Conservation (phyloP, 208 protist species). For the Leishmania tropica region DNA sequence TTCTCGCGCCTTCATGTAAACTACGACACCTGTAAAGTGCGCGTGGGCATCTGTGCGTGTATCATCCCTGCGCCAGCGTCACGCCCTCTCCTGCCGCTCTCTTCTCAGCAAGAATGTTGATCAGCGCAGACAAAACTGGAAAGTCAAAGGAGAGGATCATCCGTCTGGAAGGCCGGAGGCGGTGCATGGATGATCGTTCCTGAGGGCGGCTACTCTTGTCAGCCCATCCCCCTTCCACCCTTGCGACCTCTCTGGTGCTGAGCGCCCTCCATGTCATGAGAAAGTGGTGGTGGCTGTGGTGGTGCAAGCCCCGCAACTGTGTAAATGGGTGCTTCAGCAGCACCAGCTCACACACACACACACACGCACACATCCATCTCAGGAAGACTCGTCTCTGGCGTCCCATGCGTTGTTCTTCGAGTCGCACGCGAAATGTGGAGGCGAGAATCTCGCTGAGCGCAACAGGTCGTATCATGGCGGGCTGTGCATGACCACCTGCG, state of each 20-base stretch:
- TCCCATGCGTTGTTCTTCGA: neutral
- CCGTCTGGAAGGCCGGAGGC: neutral
- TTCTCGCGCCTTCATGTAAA: constrained; percentile 10
- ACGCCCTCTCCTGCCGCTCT: neutral
- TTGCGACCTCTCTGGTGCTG: neutral
- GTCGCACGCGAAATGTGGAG: neutral
- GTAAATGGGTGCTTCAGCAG: neutral
- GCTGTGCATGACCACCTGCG: neutral
- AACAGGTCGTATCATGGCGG: neutral
- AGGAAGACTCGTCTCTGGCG: neutral
- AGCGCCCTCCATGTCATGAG: neutral
- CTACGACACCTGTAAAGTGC: constrained; percentile 6
- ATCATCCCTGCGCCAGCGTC: neutral
- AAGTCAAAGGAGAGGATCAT: neutral
- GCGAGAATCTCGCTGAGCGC: neutral
- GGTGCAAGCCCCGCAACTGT: neutral
- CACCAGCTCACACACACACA: neutral
- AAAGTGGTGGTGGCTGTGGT: neutral
- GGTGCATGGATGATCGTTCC: neutral
- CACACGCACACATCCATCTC: neutral
- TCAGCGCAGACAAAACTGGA: neutral
- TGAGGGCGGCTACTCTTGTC: neutral
- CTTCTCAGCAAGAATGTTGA: neutral
- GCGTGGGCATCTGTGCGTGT: constrained; percentile 13
- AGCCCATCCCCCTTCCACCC: neutral